Base-by-base conservation (phyloP, 1,284 basidiomycete genomes). In the Leccinum fuscescens region DNA sequence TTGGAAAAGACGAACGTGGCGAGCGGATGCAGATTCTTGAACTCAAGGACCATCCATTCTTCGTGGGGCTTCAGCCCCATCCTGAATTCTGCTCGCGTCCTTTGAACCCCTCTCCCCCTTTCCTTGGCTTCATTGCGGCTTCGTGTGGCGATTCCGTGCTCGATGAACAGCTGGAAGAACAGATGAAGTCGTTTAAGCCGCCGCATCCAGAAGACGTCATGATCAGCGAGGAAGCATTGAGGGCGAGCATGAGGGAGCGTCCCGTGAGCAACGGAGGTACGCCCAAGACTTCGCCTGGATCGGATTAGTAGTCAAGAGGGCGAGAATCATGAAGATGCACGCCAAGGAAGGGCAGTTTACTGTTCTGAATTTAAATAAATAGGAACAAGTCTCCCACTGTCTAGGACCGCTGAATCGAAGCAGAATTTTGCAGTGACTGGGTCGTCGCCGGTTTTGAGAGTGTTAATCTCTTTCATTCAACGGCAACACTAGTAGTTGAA, bases 61-160 rank as follows among this genome's bases (percentile, higher is more conserved):
- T 96, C 76, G 81, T 98, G 59, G 97, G 88, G 49, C 82, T 99
- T 60, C 96, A 99, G 79, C 94, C 97, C 0, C 96, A 31, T 72
- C 96, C 96, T 3, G 96, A 99, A 76, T 96, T 99, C 79, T 98
- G 96, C 79, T 96, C 96, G 20, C 89, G 96, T n/a, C 96, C 96
- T 2, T 82, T 99, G 56, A 99, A 99, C 79, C 97, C 96, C 0
- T 97, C 94, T 0, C 96, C 96, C 3, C 91, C 95, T 0, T 99
- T 98, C 88, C 88, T 99, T 39, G 97, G 97, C 14, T 91, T 99
- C 72, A 85, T 99, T 48, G 89, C 96, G 3, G 95, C 97, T 0
- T 81, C 96, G 0, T 89, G 88, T 44, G 73, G 60, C 3, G 42
- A 69, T 4, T 59, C 72, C 1, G 82, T 90, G 1, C 82, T 99